Evolutionary conservation across 208 protist species (phyloP), one percentile per base, ranked within the genome.

Genomic region (Wallacemonas rigidus): DNA sequence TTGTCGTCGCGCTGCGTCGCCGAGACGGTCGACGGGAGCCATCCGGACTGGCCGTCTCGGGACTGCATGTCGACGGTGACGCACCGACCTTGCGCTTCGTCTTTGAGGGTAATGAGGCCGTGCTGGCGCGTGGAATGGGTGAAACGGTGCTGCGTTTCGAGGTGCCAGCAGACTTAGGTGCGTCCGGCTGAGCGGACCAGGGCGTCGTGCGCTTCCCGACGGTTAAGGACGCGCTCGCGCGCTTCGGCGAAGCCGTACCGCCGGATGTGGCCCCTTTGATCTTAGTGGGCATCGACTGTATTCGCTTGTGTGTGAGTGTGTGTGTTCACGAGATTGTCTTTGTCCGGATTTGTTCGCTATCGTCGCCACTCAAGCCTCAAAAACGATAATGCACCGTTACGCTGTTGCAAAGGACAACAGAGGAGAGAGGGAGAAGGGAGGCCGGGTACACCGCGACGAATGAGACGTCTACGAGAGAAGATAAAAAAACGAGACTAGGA

Each of bases 401-500:
- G 51, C 36, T 56, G 36, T 8, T 12, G 9, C 2, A 50, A 50
- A 50, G 7, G 11, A 50, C 45, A 50, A 50, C 45, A 50, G n/a
- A n/a, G n/a, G n/a, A n/a, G n/a, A n/a, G n/a, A n/a, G n/a, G n/a
- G n/a, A n/a, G n/a, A n/a, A n/a, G n/a, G n/a, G n/a, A n/a, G n/a
- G n/a, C n/a, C n/a, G n/a, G n/a, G n/a, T n/a, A n/a, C n/a, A n/a
- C n/a, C n/a, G n/a, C n/a, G n/a, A n/a, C n/a, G n/a, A n/a, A n/a
- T n/a, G n/a, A n/a, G n/a, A 50, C 45, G 11, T 14, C 45, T 5
- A 50, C 11, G 45, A 50, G 11, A 50, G 5, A 50, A 50, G n/a
- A 50, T 50, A 50, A 69, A 45, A n/a, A 44, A 69, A 69, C 17
- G 12, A 69, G 35, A 14, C 51, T 56, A 38, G 55, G 38, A 8